Percentiles rank a stretch among this genome's conserved stretches.
Conservation (phyloP, 495 filamentous ascomycete species). For the Aspergillus bertholletiae region DNA sequence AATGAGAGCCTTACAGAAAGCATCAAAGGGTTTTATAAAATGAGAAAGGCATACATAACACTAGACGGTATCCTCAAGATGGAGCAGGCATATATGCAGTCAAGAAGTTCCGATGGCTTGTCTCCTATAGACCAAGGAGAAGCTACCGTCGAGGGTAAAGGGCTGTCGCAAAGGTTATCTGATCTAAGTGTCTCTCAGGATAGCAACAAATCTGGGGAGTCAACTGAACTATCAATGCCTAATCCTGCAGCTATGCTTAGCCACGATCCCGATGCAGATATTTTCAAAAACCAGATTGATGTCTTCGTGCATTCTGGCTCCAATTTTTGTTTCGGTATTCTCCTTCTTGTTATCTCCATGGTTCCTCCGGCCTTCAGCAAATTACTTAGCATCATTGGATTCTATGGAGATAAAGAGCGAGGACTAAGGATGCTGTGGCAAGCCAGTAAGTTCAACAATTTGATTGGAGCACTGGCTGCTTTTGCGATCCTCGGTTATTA, state of each 20-base stretch:
- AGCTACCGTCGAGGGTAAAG: slow-evolving; percentile 11
- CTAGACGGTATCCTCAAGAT: slow-evolving; percentile 70
- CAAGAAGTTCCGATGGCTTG: slow-evolving; percentile 17
- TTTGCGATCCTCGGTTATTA: slow-evolving; percentile 81
- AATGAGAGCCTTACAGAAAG: slow-evolving; percentile 92
- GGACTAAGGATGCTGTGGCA: slow-evolving; percentile 90
- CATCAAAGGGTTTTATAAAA: slow-evolving; percentile 86
- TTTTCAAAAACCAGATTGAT: slow-evolving; percentile 70
- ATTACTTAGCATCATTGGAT: slow-evolving; percentile 84
- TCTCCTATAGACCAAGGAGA: slow-evolving; percentile 10
- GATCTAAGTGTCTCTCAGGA: slow-evolving; percentile 24
- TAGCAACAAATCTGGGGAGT: not conserved
- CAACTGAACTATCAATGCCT: slow-evolving; percentile 13
- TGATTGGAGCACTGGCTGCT: slow-evolving; percentile 88
- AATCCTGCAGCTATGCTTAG: slow-evolving; percentile 30
- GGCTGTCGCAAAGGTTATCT: slow-evolving; percentile 29
- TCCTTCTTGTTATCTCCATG: slow-evolving; percentile 83
- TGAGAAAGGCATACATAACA: slow-evolving; percentile 85
- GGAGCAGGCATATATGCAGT: slow-evolving; percentile 55
- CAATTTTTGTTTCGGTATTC: slow-evolving; percentile 83
- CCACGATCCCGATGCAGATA: slow-evolving; percentile 48
- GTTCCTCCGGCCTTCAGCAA: slow-evolving; percentile 84
- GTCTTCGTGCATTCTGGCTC: slow-evolving; percentile 84
- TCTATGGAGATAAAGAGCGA: slow-evolving; percentile 82
- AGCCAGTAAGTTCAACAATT: slow-evolving; percentile 78